Percentiles rank a stretch among this genome's conserved stretches.
phyloP scores from a whole-genome alignment of 2,329 filamentous ascomycete species.

The Exophiala bonariae region DNA sequence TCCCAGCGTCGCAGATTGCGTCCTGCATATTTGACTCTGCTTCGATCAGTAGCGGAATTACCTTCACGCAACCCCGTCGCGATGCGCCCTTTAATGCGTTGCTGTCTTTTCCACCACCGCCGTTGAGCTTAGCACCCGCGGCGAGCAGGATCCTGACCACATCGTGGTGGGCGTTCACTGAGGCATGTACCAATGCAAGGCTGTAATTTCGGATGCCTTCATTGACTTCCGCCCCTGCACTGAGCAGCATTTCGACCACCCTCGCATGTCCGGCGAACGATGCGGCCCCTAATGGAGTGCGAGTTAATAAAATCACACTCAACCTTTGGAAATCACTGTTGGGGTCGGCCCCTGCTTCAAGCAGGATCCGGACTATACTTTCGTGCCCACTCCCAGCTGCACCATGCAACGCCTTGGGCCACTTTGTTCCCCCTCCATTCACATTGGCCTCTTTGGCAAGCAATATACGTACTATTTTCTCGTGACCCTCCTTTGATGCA shows the following conservation, averaged over 20 bases:
- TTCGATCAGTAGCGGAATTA: slow-evolving; percentile 9
- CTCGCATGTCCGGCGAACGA: background rate
- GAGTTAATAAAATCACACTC: background rate
- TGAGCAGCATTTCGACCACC: background rate
- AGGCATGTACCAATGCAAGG: background rate
- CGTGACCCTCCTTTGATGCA: slow-evolving; percentile 20
- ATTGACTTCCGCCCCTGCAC: background rate
- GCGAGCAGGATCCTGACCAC: slow-evolving; percentile 4
- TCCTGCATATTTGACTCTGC: slow-evolving; percentile 10
- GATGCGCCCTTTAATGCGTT: slow-evolving; percentile 7
- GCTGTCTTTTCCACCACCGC: background rate
- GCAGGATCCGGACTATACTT: slow-evolving; percentile 5
- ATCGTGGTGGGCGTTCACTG: background rate
- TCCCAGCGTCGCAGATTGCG: too few species aligned
- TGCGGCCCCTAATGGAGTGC: slow-evolving; percentile 2
- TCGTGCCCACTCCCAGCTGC: slow-evolving; percentile 1
- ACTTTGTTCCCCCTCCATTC: background rate
- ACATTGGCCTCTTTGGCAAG: slow-evolving; percentile 13
- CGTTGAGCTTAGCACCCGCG: slow-evolving; percentile 2
- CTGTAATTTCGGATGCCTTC: background rate
- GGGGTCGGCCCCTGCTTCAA: slow-evolving; percentile 1
- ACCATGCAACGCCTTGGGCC: slow-evolving; percentile 1
- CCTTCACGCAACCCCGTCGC: background rate
- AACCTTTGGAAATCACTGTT: background rate
- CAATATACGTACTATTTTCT: slow-evolving; percentile 15